Percentiles rank a stretch among this genome's conserved stretches.
These are phyloP conservation scores for Brachypodium distachyon DNA, from an alignment of 202 grass and related monocot genomes.

Conservation along the genomic window DNA sequence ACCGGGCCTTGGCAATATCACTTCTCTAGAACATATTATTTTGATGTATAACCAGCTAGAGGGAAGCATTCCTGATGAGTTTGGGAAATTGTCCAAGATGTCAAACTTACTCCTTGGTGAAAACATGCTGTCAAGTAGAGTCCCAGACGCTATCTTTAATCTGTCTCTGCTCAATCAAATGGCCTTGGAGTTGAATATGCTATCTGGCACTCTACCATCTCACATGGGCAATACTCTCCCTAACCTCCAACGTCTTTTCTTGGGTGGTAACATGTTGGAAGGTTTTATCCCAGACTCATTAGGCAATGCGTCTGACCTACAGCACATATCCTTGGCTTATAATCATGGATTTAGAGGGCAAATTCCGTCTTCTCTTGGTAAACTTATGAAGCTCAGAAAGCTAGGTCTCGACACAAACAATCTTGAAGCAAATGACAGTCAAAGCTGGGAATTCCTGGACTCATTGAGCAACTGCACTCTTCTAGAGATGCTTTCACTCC, in stretches of 20 bases:
- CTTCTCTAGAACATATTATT: not conserved
- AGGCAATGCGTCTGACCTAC: slow-evolving; percentile 6
- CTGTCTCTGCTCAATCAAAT: not conserved
- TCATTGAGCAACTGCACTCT: slow-evolving; percentile 23
- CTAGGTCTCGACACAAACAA: not conserved
- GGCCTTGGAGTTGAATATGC: not conserved
- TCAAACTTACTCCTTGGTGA: not conserved
- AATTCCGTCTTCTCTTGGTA: slow-evolving; percentile 12
- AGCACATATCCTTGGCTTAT: not conserved
- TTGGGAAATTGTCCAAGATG: slow-evolving; percentile 6
- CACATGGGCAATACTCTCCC: slow-evolving; percentile 26
- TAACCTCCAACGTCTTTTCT: not conserved
- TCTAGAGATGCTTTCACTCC: not conserved
- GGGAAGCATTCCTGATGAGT: slow-evolving; percentile 22
- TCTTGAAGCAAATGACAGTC: not conserved
- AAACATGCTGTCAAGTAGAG: slow-evolving; percentile 9
- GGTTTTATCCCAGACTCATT: slow-evolving; percentile 25
- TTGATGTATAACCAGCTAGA: slow-evolving; percentile 1
- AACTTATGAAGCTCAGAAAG: not conserved
- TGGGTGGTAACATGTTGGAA: slow-evolving; percentile 19
- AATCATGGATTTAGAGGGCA: slow-evolving; percentile 19
- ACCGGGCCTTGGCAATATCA: slow-evolving; percentile 5
- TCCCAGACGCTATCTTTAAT: slow-evolving; percentile 20
- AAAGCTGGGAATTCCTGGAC: slow-evolving; percentile 16
- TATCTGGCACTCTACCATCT: not conserved